Evolutionary conservation across 257 asterid species (phyloP).

Genomic region (Vinca minor): DNA sequence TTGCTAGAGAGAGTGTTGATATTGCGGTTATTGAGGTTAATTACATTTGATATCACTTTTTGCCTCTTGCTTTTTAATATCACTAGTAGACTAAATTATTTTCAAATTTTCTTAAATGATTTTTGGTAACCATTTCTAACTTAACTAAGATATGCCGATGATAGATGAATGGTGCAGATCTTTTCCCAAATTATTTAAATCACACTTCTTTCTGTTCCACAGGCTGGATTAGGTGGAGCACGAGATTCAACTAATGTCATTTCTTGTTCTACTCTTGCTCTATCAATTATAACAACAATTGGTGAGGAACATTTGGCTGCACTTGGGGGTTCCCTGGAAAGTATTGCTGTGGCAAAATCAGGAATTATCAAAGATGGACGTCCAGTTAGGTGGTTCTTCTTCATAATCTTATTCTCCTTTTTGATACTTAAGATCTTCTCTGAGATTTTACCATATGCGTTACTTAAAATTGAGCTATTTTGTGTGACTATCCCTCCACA

Average conservation of each 20-base stretch:
- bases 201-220: slow-evolving; percentile 3
- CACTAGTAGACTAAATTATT: slow-evolving; percentile 1
- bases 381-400: slow-evolving; percentile 92
- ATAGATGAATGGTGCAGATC: background rate
- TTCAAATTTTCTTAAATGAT: background rate
- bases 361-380: slow-evolving; percentile 79
- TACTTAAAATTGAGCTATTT: background rate
- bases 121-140: background rate
- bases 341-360: slow-evolving; percentile 83
- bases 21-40: slow-evolving; percentile 84
- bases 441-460: background rate
- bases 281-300: slow-evolving; percentile 74
- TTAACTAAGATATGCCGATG: background rate
- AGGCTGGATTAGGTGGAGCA: slow-evolving; percentile 93
- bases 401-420: slow-evolving; percentile 12
- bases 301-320: slow-evolving; percentile 94
- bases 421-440: slow-evolving; percentile 8
- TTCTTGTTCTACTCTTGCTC: slow-evolving; percentile 51
- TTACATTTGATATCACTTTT: no score
- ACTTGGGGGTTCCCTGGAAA: slow-evolving; percentile 91
- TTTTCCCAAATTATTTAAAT: background rate
- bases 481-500: background rate
- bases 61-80: slow-evolving; percentile 17
- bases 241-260: slow-evolving; percentile 94
- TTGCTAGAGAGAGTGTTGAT: slow-evolving; percentile 75